These are phyloP conservation scores for Apiotrichum sp. DNA, from an alignment of 1,284 basidiomycete species.

Conservation along the genomic window DNA sequence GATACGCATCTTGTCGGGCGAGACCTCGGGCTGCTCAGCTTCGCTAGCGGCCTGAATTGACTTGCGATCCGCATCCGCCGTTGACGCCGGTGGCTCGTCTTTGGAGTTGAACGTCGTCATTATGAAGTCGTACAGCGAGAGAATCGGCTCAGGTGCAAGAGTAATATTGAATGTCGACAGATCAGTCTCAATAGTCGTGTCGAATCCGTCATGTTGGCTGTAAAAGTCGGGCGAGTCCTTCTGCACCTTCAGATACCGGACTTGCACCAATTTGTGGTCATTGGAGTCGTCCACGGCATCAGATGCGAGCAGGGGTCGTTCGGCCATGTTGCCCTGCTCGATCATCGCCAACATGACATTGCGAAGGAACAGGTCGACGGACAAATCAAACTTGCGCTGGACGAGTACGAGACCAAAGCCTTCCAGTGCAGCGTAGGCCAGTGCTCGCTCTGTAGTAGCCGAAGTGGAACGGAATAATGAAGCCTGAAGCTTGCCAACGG, in stretches of 20 bases:
- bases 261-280: constrained; percentile 67
- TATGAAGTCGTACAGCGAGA: constrained; percentile 92
- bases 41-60: background rate
- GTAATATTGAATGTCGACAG: constrained; percentile 90
- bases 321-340: constrained; percentile 53
- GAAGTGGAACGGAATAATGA: constrained; percentile 62
- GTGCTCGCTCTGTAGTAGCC: constrained; percentile 36
- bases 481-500: constrained; percentile 80
- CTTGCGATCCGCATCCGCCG: constrained; percentile 11
- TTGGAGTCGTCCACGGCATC: constrained; percentile 48
- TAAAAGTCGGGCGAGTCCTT: constrained; percentile 81
- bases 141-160: constrained; percentile 83
- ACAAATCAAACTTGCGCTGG: constrained; percentile 78
- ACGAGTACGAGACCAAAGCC: constrained; percentile 71
- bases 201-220: constrained; percentile 74
- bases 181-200: constrained; percentile 81
- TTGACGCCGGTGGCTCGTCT: constrained; percentile 26
- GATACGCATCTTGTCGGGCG: constrained; percentile 67
- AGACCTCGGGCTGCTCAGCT: background rate
- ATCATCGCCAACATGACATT: constrained; percentile 56
- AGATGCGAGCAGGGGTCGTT: constrained; percentile 73
- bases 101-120: constrained; percentile 88
- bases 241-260: constrained; percentile 77
- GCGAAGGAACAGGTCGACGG: constrained; percentile 76
- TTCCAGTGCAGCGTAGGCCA: constrained; percentile 77